Evolutionary conservation across 352 stramenopile genomes (phyloP), one percentile per base, ranked within the genome.

Genomic region (Globisporangium rhizosaccharum): DNA sequence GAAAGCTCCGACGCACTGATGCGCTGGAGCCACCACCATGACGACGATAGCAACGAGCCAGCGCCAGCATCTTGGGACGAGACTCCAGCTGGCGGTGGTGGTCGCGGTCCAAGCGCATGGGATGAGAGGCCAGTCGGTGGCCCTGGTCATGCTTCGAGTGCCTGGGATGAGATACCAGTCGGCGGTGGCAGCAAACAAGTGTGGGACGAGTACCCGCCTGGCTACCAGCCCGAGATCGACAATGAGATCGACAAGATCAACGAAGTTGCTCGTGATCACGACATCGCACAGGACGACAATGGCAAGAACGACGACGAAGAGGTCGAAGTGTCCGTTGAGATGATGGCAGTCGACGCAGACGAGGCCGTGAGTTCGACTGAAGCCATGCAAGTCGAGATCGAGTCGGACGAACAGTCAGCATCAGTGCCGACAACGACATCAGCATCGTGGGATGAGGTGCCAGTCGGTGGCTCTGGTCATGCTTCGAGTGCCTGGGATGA

Each of bases 111-210:
- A 18, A 48, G 44, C n/a, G 44, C 58, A 3, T 61, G 54, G 55
- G 51, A 66, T 53, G 59, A 61, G 25, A 45, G 17, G 17, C 51
- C 56, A 37, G 57, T 62, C 17, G 39, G 37, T 20, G 55, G 10
- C 2, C 15, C 17, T 12, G 37, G 36, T 30, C 20, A 6, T 25
- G 11, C 6, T 36, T 5, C 12, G 10, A 53, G 30, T 23, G 45
- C 50, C 5, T 63, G 41, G 50, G 42, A 63, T 49, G 41, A 47
- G 36, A 55, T 48, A 11, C 37, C 53, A 25, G 53, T 58, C 33
- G 53, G 53, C 33, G 37, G 50, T 4, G 30, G n/a, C 46, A 64
- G 15, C 56, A 62, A 51, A 39, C 39, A 26, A 11, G 49, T 57
- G 7, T 37, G 25, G 54, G 54, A 60, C 12, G 44, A 58, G 25